Percentiles rank a stretch among this genome's conserved stretches.
phyloP scores from a whole-genome alignment of 2,329 filamentous ascomycete genomes.

The Neophaeococcomyces mojaviensis region DNA sequence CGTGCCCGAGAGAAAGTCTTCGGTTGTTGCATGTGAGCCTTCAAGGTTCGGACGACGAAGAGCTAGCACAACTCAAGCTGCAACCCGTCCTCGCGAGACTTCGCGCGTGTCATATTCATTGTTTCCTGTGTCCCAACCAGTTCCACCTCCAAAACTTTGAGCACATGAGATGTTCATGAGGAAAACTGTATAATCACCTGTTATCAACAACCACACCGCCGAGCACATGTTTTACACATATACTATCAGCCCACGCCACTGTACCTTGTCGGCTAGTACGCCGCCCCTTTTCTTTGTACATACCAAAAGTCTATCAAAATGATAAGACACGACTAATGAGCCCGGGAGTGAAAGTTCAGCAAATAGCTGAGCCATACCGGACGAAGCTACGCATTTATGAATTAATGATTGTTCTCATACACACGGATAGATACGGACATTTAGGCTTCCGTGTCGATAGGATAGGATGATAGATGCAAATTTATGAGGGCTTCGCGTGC shows the following conservation, averaged over 20 bases:
- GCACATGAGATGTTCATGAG: neutral
- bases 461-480: too few relatives aligned
- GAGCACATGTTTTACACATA: too few relatives aligned
- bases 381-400: slow-evolving; percentile 6
- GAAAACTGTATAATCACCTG: neutral
- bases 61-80: slow-evolving; percentile 13
- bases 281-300: neutral
- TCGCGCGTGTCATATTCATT: slow-evolving; percentile 38
- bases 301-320: neutral
- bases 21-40: slow-evolving; percentile 10
- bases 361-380: neutral
- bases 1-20: slow-evolving; percentile 19
- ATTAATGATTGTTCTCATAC: slow-evolving; percentile 4
- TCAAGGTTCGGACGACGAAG: slow-evolving; percentile 14
- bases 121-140: slow-evolving; percentile 27
- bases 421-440: neutral
- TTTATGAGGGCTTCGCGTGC: too few relatives aligned
- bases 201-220: neutral
- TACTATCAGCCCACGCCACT: too few relatives aligned
- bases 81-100: slow-evolving; percentile 14
- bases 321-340: neutral
- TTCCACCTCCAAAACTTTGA: neutral
- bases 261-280: too few relatives aligned
- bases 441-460: too few relatives aligned
- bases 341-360: neutral